Percentiles rank a stretch among this genome's conserved stretches.
Evolutionary conservation across 345 rosid species (phyloP).

Genomic region (Acer saccharum): DNA sequence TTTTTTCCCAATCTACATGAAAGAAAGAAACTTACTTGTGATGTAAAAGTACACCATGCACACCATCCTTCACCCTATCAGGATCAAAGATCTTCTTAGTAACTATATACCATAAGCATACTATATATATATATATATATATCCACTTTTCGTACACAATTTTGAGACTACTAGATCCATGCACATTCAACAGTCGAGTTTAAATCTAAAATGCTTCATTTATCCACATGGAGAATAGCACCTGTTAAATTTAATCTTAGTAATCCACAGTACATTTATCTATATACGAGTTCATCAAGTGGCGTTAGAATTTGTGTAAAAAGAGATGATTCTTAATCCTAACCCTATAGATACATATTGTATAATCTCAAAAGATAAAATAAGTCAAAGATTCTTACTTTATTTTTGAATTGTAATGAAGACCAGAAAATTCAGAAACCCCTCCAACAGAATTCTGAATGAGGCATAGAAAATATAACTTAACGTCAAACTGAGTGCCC

Average conservation of each 20-base stretch:
- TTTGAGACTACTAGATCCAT: neutral
- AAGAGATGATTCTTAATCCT: neutral
- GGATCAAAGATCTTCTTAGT: constrained; percentile 21
- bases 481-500: neutral
- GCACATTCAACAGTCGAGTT: neutral
- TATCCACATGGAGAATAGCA: neutral
- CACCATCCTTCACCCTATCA: constrained; percentile 72
- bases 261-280: neutral
- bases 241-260: neutral
- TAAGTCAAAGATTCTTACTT: constrained; percentile 39
- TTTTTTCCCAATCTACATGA: constrained; percentile 6
- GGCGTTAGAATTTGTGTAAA: neutral
- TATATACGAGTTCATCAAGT: neutral
- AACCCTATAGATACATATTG: neutral
- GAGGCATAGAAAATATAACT: constrained; percentile 8
- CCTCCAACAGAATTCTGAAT: constrained; percentile 94
- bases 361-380: neutral
- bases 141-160: too few species aligned
- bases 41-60: constrained; percentile 66
- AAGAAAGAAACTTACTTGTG: constrained; percentile 63
- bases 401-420: constrained; percentile 71
- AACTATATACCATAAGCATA: constrained; percentile 14
- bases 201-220: too few species aligned
- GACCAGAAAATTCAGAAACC: constrained; percentile 77
- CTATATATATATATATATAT: neutral